phyloP scores from a whole-genome alignment of 2,329 filamentous ascomycete species.

The Diaporthe australafricana region DNA sequence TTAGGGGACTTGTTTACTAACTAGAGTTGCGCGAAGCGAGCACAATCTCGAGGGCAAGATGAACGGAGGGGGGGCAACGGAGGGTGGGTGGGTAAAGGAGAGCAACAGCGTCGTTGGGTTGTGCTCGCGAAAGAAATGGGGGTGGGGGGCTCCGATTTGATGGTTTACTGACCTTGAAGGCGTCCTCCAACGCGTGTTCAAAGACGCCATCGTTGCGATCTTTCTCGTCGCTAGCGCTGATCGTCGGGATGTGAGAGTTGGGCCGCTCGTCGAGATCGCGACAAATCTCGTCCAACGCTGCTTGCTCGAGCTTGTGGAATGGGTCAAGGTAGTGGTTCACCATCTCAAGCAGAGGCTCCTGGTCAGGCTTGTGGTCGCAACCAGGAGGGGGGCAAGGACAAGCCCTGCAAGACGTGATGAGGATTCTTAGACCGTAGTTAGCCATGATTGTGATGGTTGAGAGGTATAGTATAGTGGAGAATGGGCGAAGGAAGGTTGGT shows the following conservation, averaged over 20 bases:
- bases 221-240: not conserved
- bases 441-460: not conserved
- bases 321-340: not conserved
- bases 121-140: too few species aligned
- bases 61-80: not conserved
- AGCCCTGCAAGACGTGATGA: not conserved
- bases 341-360: accelerated
- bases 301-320: not conserved
- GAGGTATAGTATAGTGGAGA: not conserved
- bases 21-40: too few species aligned
- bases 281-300: not conserved
- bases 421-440: not conserved
- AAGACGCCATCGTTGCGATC: not conserved
- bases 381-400: not conserved
- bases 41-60: too few species aligned
- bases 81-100: not conserved
- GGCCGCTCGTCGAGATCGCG: not conserved
- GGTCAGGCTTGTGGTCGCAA: not conserved
- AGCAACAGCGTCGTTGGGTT: too few species aligned
- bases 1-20: too few species aligned
- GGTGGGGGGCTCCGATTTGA: too few species aligned
- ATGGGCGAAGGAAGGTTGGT: too few species aligned
- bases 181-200: not conserved
- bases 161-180: not conserved
- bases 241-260: not conserved